These are phyloP conservation scores for Westerdykella ornata DNA, from an alignment of 2,329 filamentous ascomycete genomes.

Conservation along the genomic window DNA sequence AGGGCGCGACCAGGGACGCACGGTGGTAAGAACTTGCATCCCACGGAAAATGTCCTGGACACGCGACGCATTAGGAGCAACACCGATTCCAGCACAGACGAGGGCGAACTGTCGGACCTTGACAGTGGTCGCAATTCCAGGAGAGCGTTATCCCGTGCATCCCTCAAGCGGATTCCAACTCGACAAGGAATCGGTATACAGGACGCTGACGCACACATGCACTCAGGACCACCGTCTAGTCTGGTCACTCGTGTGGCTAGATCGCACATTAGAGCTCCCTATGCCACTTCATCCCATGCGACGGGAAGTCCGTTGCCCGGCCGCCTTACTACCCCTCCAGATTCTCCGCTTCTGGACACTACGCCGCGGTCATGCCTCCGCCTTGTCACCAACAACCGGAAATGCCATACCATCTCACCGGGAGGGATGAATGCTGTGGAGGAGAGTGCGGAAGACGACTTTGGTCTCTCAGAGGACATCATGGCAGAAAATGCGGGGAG, in stretches of 20 bases:
- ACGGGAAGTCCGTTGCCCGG: constrained; percentile 31
- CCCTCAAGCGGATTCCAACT: constrained; percentile 34
- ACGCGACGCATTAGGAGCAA: constrained; percentile 34
- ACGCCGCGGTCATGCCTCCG: constrained; percentile 38
- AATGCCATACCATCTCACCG: constrained; percentile 56
- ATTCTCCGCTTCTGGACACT: constrained; percentile 31
- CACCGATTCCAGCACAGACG: constrained; percentile 26
- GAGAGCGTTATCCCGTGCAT: constrained; percentile 37
- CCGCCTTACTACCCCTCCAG: constrained; percentile 31
- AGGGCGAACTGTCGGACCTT: constrained; percentile 34
- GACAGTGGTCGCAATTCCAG: constrained; percentile 35
- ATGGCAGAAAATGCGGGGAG: constrained; percentile 88
- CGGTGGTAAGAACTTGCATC: constrained; percentile 80
- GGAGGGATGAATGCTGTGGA: constrained; percentile 89
- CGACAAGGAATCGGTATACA: constrained; percentile 38
- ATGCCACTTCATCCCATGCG: constrained; percentile 35
- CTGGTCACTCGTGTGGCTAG: constrained; percentile 28
- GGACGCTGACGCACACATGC: constrained; percentile 26
- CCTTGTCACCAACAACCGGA: constrained; percentile 48
- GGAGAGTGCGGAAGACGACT: constrained; percentile 79
- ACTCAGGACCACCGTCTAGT: constrained; percentile 20
- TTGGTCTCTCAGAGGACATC: constrained; percentile 80
- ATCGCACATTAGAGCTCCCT: constrained; percentile 27
- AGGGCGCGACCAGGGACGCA: constrained; percentile 50
- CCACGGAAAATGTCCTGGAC: constrained; percentile 85